Conservation (phyloP, 805 yeast genomes). For the Candida tibetensis region DNA sequence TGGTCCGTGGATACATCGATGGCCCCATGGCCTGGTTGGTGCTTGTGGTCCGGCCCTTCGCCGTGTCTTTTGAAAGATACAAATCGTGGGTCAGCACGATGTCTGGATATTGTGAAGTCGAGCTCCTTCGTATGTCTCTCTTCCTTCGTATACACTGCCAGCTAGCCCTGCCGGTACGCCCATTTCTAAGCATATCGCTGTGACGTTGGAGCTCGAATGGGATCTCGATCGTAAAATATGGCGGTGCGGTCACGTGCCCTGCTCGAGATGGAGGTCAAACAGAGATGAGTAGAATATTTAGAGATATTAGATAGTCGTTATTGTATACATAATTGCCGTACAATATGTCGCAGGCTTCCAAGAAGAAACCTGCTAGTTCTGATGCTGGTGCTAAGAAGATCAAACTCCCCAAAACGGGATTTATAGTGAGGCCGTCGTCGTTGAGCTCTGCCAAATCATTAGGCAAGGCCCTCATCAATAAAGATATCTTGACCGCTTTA, state of each 20-base stretch:
- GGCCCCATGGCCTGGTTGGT: conserved; percentile 12
- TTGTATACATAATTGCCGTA: too few relatives aligned
- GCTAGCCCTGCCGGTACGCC: too few relatives aligned
- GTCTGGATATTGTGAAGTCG: too few relatives aligned
- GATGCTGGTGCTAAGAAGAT: conserved; percentile 26
- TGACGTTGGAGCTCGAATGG: too few relatives aligned
- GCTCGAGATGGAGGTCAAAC: too few relatives aligned
- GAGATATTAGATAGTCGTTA: too few relatives aligned
- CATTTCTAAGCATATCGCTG: too few relatives aligned
- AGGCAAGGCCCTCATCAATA: conserved; percentile 40
- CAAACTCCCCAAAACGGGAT: conserved; percentile 37
- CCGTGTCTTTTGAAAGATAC: conserved; percentile 11
- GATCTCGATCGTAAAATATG: too few relatives aligned
- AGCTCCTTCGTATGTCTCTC: too few relatives aligned
- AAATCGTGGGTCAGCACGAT: conserved; percentile 24
- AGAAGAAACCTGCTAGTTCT: conserved; percentile 21
- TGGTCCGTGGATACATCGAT: conserved; percentile 15
- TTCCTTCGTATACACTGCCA: too few relatives aligned
- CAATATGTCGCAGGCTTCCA: conserved; percentile 20
- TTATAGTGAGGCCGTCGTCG: conserved; percentile 36
- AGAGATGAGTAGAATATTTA: too few relatives aligned
- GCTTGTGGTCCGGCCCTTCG: conserved; percentile 12
- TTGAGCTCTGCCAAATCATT: conserved; percentile 8
- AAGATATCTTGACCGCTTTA: conserved; percentile 44
- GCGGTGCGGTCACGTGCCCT: too few relatives aligned